phyloP scores from a whole-genome alignment of 2,329 filamentous ascomycete genomes.

The Stagonosporopsis rhizophila region DNA sequence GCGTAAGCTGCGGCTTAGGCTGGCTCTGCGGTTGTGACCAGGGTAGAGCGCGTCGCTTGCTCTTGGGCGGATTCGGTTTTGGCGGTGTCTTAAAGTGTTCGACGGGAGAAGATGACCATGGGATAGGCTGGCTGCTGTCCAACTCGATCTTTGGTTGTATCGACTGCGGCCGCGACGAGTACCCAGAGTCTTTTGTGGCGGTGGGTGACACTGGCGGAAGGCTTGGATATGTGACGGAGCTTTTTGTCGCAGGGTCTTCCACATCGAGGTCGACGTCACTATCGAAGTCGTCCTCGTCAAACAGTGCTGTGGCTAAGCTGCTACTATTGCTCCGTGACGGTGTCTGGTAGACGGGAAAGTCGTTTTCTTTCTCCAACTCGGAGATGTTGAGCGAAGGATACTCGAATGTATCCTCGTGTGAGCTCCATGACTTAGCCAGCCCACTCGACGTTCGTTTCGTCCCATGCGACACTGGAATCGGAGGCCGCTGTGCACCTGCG shows the following conservation, averaged over 20 bases:
- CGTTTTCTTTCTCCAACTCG: constrained; percentile 38
- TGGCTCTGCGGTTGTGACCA: constrained; percentile 55
- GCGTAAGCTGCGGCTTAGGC: constrained; percentile 27
- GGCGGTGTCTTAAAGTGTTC: constrained; percentile 51
- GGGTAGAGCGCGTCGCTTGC: constrained; percentile 61
- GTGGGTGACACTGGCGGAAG: constrained; percentile 35
- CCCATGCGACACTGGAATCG: constrained; percentile 35
- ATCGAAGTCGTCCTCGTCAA: constrained; percentile 84
- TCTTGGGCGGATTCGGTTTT: constrained; percentile 22
- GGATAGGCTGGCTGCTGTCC: constrained; percentile 64
- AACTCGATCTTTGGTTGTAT: constrained; percentile 33
- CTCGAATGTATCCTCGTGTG: constrained; percentile 44
- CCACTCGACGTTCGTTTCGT: constrained; percentile 57
- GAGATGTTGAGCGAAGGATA: constrained; percentile 38
- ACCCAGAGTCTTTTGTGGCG: constrained; percentile 48
- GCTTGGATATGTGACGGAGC: constrained; percentile 51
- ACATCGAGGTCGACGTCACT: constrained; percentile 80
- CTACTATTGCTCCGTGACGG: constrained; percentile 22
- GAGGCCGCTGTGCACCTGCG: constrained; percentile 16
- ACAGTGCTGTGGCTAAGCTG: constrained; percentile 47
- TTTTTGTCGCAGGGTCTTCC: constrained; percentile 63
- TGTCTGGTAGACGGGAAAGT: constrained; percentile 25
- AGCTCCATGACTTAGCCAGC: constrained; percentile 53
- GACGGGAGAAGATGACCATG: constrained; percentile 75
- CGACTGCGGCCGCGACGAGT: constrained; percentile 23